Evolutionary conservation across 1,284 basidiomycete species (phyloP).

Genomic region (Sanghuangporus sanghuang): DNA sequence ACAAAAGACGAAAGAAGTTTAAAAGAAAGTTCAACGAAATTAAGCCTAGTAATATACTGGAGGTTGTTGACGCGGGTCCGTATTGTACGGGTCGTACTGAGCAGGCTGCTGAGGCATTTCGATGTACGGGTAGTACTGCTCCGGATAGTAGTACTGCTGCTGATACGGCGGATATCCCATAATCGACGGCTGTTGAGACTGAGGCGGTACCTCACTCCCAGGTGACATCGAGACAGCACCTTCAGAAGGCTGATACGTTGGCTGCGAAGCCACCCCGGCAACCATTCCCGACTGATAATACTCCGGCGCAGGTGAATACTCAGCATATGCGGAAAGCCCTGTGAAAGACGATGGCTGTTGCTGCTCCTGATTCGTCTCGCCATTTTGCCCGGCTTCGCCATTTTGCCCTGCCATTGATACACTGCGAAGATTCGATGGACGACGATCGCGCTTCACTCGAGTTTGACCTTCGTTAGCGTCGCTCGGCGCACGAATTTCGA

Average conservation of each 20-base stretch:
- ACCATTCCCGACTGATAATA: slow-evolving; percentile 5
- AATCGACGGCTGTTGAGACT: slow-evolving; percentile 27
- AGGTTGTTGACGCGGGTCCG: slow-evolving; percentile 44
- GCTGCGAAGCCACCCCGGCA: background rate
- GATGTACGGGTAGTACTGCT: slow-evolving; percentile 62
- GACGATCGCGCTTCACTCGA: slow-evolving; percentile 26
- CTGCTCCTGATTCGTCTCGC: background rate
- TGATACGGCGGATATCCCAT: slow-evolving; percentile 52
- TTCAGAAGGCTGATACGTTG: slow-evolving; percentile 15
- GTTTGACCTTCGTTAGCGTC: slow-evolving; percentile 26
- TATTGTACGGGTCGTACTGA: slow-evolving; percentile 61
- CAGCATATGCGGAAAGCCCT: background rate
- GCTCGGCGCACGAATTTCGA: slow-evolving; percentile 69
- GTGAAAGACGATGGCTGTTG: background rate
- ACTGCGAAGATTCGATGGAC: slow-evolving; percentile 33
- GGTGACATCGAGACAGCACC: slow-evolving; percentile 12
- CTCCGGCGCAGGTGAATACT: slow-evolving; percentile 1
- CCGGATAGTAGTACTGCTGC: slow-evolving; percentile 60
- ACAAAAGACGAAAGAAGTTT: slow-evolving; percentile 33
- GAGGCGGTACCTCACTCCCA: slow-evolving; percentile 14
- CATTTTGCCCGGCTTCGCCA: background rate
- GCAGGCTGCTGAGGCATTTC: slow-evolving; percentile 54
- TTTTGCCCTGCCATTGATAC: slow-evolving; percentile 10
- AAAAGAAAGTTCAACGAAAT: slow-evolving; percentile 34
- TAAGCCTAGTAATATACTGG: slow-evolving; percentile 52